phyloP scores from a whole-genome alignment of 495 filamentous ascomycete species.

The Penicillium cosmopolitanum region DNA sequence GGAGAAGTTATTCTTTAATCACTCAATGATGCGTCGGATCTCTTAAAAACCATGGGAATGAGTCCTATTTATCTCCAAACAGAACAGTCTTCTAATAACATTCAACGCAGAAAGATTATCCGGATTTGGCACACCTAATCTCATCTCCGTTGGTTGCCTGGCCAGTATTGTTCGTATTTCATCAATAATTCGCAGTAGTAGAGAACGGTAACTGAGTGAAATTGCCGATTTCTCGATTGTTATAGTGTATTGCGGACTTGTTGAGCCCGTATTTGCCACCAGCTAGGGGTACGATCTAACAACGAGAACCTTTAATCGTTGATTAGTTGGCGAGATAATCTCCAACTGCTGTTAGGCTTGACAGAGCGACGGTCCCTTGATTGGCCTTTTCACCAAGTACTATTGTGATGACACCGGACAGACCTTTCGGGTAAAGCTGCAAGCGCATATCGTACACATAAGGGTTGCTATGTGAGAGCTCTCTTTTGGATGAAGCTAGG shows the following conservation, averaged over 20 bases:
- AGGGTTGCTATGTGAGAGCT: background rate
- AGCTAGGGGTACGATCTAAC: too few species aligned
- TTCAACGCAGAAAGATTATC: background rate
- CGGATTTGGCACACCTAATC: background rate
- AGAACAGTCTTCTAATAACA: background rate
- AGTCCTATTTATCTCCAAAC: background rate
- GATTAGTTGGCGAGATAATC: too few species aligned
- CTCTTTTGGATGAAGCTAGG: background rate
- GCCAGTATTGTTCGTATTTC: background rate
- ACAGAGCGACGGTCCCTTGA: too few species aligned
- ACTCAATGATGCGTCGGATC: conserved; percentile 1
- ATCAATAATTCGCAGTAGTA: too few species aligned
- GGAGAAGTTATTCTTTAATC: background rate
- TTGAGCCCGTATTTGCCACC: too few species aligned
- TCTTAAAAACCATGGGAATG: conserved; percentile 1
- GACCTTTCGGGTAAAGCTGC: background rate
- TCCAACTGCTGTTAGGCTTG: too few species aligned
- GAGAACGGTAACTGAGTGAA: too few species aligned
- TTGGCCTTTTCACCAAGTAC: too few species aligned
- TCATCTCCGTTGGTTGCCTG: background rate
- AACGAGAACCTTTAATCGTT: too few species aligned
- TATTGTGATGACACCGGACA: too few species aligned
- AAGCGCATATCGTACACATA: background rate
- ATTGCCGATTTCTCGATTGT: too few species aligned
- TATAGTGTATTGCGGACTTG: too few species aligned